Evolutionary conservation across 2,329 filamentous ascomycete species (phyloP).

Genomic region (Catunica adiposa): DNA sequence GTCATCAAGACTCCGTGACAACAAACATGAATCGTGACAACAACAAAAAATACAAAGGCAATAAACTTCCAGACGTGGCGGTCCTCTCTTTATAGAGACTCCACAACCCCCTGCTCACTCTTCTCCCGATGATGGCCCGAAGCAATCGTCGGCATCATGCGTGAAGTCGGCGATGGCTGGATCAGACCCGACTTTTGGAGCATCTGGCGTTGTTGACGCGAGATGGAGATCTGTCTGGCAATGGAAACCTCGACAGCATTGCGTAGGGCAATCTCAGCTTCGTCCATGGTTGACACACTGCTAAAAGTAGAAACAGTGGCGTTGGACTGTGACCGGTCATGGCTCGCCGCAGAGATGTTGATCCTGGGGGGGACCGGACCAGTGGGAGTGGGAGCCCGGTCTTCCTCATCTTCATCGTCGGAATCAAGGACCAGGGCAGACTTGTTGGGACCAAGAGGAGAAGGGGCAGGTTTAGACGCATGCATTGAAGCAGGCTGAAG

Average conservation of each 20-base stretch:
- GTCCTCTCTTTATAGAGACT: background rate
- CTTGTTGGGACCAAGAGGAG: constrained; percentile 20
- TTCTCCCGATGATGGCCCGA: constrained; percentile 21
- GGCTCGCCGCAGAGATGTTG: constrained; percentile 16
- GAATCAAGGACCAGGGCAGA: constrained; percentile 28
- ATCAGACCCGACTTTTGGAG: constrained; percentile 20
- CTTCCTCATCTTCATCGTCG: constrained; percentile 21
- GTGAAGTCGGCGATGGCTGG: constrained; percentile 9
- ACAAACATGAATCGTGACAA: background rate
- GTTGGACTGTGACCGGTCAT: constrained; percentile 19
- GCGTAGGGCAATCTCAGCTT: constrained; percentile 28
- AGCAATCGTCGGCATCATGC: constrained; percentile 16
- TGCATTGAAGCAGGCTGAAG: no score
- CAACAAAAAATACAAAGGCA: background rate
- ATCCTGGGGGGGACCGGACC: constrained; percentile 16
- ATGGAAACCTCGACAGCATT: constrained; percentile 49
- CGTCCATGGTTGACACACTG: constrained; percentile 22
- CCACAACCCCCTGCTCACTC: constrained; percentile 23
- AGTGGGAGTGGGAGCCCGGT: background rate
- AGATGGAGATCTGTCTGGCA: constrained; percentile 50
- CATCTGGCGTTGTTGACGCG: constrained; percentile 42
- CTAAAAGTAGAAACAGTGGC: constrained; percentile 21
- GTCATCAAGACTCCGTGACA: background rate
- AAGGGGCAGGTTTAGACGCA: background rate
- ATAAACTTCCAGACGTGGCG: background rate